These are phyloP conservation scores for Hyaloscypha finlandica DNA, from an alignment of 495 filamentous ascomycete genomes.

Conservation along the genomic window DNA sequence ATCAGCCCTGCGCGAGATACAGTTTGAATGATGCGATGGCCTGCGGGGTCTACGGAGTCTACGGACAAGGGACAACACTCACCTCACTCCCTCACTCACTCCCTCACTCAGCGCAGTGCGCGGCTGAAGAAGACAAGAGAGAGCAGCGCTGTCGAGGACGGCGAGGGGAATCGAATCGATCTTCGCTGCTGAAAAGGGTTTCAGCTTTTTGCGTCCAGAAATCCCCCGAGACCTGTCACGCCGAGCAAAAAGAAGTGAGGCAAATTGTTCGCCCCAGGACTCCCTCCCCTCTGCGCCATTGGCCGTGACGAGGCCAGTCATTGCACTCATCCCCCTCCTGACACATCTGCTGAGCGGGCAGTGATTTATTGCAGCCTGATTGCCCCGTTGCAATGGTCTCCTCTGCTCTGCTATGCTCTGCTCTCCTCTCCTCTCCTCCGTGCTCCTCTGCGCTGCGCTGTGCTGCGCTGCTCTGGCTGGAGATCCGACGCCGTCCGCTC, in stretches of 20 bases:
- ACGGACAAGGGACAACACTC: no score
- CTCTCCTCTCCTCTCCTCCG: no score
- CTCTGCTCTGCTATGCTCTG: not conserved
- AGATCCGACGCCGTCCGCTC: no score
- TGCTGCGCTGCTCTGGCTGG: no score
- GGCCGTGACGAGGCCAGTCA: not conserved
- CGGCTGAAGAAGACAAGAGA: not conserved
- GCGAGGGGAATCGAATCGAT: not conserved
- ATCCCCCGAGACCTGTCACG: conserved; percentile 9
- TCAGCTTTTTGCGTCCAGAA: conserved; percentile 17
- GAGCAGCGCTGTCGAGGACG: not conserved
- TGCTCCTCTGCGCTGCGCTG: no score
- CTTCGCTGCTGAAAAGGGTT: conserved; percentile 15
- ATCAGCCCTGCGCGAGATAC: no score
- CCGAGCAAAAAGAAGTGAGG: conserved; percentile 15
- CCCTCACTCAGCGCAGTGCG: not conserved
- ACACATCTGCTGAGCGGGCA: not conserved
- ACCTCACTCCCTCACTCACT: no score
- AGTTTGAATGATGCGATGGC: no score
- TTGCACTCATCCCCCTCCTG: not conserved
- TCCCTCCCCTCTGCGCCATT: not conserved
- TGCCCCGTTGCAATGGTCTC: not conserved
- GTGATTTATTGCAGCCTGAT: not conserved
- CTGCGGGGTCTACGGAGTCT: no score
- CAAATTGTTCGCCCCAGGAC: conserved; percentile 12